phyloP scores from a whole-genome alignment of 2,329 filamentous ascomycete genomes.

The Tetracladium maxilliforme region DNA sequence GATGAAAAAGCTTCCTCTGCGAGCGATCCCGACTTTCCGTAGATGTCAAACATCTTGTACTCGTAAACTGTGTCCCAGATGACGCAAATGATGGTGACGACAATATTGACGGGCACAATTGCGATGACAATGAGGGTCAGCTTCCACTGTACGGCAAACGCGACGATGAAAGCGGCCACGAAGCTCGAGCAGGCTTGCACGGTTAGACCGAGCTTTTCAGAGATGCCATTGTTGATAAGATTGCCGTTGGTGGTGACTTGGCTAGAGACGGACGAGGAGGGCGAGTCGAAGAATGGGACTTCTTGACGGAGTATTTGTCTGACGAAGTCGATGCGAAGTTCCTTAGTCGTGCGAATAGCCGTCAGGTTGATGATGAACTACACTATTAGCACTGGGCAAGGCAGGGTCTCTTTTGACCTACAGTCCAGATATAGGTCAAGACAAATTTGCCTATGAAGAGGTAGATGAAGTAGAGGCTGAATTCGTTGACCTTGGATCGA shows the following conservation, averaged over 20 bases:
- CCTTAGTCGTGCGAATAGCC: conserved; percentile 25
- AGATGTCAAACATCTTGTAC: conserved; percentile 25
- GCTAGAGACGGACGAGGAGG: conserved; percentile 24
- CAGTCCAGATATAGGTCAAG: conserved; percentile 24
- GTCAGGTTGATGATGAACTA: conserved; percentile 28
- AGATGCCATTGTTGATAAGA: conserved; percentile 22
- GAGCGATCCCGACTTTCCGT: conserved; percentile 24
- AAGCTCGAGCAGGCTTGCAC: conserved; percentile 23
- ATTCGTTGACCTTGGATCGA: conserved; percentile 7
- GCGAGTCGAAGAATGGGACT: conserved; percentile 36
- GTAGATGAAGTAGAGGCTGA: conserved; percentile 34
- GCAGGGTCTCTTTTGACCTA: too few relatives aligned
- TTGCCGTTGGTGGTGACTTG: conserved; percentile 33
- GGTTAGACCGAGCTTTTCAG: conserved; percentile 26
- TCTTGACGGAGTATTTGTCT: conserved; percentile 28
- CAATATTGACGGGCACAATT: conserved; percentile 27
- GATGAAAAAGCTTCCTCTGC: conserved; percentile 33
- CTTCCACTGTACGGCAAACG: conserved; percentile 21
- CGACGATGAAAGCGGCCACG: conserved; percentile 18
- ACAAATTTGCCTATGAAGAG: conserved; percentile 34
- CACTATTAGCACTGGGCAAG: too few relatives aligned
- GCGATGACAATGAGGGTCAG: conserved; percentile 24
- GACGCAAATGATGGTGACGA: conserved; percentile 22
- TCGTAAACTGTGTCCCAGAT: conserved; percentile 25
- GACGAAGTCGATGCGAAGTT: conserved; percentile 5